A percentile compares a stretch with the other conserved stretches of the same genome.
Conservation (phyloP, 2,329 filamentous ascomycete species). For the Colletotrichum brevisporum region DNA sequence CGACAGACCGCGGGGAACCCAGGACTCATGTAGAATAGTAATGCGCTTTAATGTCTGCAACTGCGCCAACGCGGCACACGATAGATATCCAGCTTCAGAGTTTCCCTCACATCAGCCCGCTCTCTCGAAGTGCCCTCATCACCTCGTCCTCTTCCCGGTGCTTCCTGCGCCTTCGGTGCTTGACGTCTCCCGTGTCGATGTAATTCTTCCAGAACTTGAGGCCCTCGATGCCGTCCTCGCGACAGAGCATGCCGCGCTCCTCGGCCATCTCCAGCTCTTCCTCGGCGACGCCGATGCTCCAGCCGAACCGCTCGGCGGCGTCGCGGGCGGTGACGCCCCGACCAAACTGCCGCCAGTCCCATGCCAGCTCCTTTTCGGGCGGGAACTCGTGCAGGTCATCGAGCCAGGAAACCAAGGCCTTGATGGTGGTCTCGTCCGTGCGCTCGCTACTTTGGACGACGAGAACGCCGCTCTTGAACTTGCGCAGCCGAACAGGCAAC, state of each 20-base stretch:
- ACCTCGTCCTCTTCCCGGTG: conserved; percentile 57
- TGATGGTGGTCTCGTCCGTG: conserved; percentile 91
- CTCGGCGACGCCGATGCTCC: conserved; percentile 95
- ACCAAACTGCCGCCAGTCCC: conserved; percentile 85
- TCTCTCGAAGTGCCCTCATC: conserved; percentile 58
- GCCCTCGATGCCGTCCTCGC: conserved; percentile 93
- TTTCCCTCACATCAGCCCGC: conserved; percentile 52
- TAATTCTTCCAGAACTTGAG: conserved; percentile 94
- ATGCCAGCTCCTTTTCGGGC: conserved; percentile 74
- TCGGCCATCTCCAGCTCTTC: conserved; percentile 99
- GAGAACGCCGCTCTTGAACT: conserved; percentile 93
- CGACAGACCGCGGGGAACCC: conserved; percentile 15
- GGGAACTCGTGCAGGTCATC: conserved; percentile 77
- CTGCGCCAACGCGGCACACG: conserved; percentile 20
- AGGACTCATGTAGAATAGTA: conserved; percentile 39
- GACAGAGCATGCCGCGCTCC: conserved; percentile 87
- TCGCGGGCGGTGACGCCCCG: conserved; percentile 92
- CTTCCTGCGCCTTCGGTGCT: conserved; percentile 46
- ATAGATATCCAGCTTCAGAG: conserved; percentile 33
- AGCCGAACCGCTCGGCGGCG: conserved; percentile 89
- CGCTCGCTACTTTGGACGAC: conserved; percentile 91
- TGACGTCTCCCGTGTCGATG: conserved; percentile 62
- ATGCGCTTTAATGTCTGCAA: conserved; percentile 35
- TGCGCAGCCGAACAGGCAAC: conserved; percentile 86
- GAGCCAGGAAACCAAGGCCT: conserved; percentile 82